Evolutionary conservation across 2,329 filamentous ascomycete species (phyloP).

Genomic region (Neopestalotiopsis clavispora): DNA sequence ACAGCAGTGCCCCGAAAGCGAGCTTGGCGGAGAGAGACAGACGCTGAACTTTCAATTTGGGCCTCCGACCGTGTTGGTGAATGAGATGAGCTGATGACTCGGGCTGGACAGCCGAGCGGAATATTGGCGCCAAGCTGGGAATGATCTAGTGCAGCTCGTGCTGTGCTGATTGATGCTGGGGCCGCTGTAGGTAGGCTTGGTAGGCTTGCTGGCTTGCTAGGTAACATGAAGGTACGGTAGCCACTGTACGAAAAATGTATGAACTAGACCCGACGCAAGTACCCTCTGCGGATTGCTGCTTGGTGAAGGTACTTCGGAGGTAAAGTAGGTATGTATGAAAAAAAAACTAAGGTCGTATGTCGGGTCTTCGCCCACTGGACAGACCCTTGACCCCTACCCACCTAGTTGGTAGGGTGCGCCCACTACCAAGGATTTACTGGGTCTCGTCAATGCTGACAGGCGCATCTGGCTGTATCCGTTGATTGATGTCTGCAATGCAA

Average conservation of each 20-base stretch:
- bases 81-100: slow-evolving; percentile 15
- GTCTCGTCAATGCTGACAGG: background rate
- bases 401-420: background rate
- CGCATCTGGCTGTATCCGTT: background rate
- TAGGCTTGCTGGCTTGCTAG: no score
- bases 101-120: slow-evolving; percentile 10
- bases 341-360: background rate
- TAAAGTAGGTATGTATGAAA: background rate
- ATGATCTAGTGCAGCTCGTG: slow-evolving; percentile 8
- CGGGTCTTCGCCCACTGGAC: background rate
- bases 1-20: background rate
- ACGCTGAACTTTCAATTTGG: background rate
- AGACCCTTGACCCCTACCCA: background rate
- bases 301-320: background rate
- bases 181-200: background rate
- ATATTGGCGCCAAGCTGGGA: slow-evolving; percentile 8
- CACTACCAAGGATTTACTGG: background rate
- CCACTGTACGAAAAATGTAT: no score
- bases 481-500: background rate
- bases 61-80: slow-evolving; percentile 7
- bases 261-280: no score
- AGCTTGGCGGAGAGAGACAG: slow-evolving; percentile 3
- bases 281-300: background rate
- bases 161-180: background rate
- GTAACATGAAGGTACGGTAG: no score